A percentile compares a stretch with the other conserved stretches of the same genome.
Evolutionary conservation across 2,329 filamentous ascomycete genomes (phyloP).

Genomic region (Xylaria sp.): DNA sequence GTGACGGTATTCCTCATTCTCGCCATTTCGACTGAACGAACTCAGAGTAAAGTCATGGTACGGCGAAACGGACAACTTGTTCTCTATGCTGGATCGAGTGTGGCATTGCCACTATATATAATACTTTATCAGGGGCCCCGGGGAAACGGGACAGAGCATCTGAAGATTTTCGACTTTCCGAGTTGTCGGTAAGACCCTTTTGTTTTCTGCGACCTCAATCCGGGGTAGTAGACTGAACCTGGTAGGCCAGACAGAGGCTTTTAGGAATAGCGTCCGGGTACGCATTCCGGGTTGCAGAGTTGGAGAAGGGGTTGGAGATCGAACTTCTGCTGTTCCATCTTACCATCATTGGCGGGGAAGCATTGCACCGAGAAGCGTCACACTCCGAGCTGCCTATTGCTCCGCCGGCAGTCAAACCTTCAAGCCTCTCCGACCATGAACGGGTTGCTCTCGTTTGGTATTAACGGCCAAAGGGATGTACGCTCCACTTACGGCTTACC

Average conservation of each 20-base stretch:
- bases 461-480: neutral
- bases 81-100: neutral
- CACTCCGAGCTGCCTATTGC: neutral
- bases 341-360: conserved; percentile 31
- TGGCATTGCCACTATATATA: conserved; percentile 14
- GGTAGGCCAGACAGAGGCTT: neutral
- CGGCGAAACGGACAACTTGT: neutral
- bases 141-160: neutral
- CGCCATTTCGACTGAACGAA: conserved; percentile 1
- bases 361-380: conserved; percentile 21
- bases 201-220: conserved; percentile 8
- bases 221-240: neutral
- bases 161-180: neutral
- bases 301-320: conserved; percentile 18
- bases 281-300: conserved; percentile 10
- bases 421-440: neutral
- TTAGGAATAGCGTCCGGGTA: neutral
- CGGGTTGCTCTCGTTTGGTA: neutral
- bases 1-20: conserved; percentile 23
- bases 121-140: neutral
- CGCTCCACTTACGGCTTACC: no score
- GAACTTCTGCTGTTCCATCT: conserved; percentile 6
- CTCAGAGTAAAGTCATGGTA: conserved; percentile 3
- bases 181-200: conserved; percentile 4
- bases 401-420: neutral